Base-by-base conservation (phyloP, 495 filamentous ascomycete species). In the Aspergillus ostianus region DNA sequence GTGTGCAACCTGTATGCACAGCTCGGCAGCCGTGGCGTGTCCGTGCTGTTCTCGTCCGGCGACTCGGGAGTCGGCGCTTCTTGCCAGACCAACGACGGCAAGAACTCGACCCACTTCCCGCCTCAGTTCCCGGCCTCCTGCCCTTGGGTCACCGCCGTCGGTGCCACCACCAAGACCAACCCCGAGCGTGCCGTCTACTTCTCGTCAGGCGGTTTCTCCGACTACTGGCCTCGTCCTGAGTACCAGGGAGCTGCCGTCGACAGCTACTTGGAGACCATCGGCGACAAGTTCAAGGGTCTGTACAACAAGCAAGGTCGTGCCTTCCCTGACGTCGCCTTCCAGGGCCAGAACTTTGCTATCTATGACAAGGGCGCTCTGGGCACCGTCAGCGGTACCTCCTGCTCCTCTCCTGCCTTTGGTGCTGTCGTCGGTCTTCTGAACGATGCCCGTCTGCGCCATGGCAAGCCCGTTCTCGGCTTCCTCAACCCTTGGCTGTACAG, bases 401-500 rank as follows among this genome's bases (percentile, higher is more conserved):
- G 85, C n/a, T 78, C 85, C 0, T 72, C 86, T 0, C 90, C 90
- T 0, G 74, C 84, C 0, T 84, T 88, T 19, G 80, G 83, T 3
- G 87, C 82, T 17, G 69, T 93, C 19, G 68, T 93, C 9, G 79
- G 80, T 0, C 72, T 91, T 18, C 75, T 92, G 45, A 91, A 92
- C 60, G 87, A 88, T 60, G 88, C 85, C 0, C 77, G 86, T 0
- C 71, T 86, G 45, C 70, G 79, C 0, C 76, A 75, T 18, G 81
- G 81, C 20, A 70, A 84, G 64, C 73, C 82, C 0, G 71, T 81
- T 0, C 67, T 92, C 54, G 90, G 90, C 0, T 92, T 91, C 76
- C 64, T 91, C 32, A 92, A 93, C 67, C 89, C 88, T 0, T 90
- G 85, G 85, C 64, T 92, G 27, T 92, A 91, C 72, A 73, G 73